phyloP scores from a whole-genome alignment of 2,329 filamentous ascomycete genomes.

The Aspergillus neoniger region DNA sequence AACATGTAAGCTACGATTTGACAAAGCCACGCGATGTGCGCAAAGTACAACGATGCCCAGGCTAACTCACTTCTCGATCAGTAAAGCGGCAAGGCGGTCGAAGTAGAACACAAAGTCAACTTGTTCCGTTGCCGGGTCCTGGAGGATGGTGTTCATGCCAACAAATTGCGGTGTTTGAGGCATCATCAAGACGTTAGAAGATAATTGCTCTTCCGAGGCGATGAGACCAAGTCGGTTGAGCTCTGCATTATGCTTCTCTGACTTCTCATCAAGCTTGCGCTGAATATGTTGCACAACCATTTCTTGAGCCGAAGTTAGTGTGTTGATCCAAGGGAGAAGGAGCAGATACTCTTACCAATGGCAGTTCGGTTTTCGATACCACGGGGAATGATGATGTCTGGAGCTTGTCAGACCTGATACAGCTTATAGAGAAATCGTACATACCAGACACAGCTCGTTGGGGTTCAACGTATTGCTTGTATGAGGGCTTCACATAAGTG shows the following conservation, averaged over 20 bases:
- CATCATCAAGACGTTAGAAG: constrained; percentile 72
- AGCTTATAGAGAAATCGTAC: constrained; percentile 14
- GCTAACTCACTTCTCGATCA: constrained; percentile 66
- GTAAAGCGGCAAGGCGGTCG: constrained; percentile 78
- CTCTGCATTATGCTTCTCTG: constrained; percentile 75
- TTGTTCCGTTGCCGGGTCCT: constrained; percentile 72
- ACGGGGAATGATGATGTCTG: constrained; percentile 89
- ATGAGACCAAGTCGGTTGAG: constrained; percentile 70
- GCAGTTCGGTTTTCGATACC: constrained; percentile 94
- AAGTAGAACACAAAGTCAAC: constrained; percentile 99
- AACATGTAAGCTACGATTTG: constrained; percentile 5
- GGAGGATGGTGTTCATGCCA: constrained; percentile 88
- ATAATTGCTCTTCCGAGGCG: constrained; percentile 70
- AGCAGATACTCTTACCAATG: constrained; percentile 53
- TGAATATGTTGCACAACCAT: constrained; percentile 96
- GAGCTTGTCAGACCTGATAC: constrained; percentile 15
- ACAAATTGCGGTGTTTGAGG: constrained; percentile 76
- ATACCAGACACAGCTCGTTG: constrained; percentile 80
- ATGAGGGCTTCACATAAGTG: constrained; percentile 92
- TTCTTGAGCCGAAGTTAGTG: constrained; percentile 47
- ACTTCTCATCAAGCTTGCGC: constrained; percentile 83
- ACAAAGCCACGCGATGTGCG: not conserved
- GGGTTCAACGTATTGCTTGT: constrained; percentile 88
- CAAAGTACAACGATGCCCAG: not conserved
- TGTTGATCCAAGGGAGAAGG: not conserved